Conservation (phyloP, 352 stramenopile genomes). For the Phytopythium kandeliae region DNA sequence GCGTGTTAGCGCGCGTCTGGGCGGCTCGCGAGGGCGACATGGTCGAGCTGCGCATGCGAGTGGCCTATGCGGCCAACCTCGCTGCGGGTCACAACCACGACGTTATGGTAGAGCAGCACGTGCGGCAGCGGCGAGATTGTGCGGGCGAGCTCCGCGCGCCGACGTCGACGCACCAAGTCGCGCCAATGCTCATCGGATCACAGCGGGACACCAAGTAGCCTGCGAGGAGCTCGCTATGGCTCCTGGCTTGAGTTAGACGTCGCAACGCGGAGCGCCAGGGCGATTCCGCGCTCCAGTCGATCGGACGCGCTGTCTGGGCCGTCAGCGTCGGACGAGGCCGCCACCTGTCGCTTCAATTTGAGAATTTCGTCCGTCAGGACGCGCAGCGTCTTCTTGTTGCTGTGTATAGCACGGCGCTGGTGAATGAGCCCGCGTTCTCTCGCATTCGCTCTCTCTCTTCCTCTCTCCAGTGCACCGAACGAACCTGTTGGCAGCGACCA, state of each 20-base stretch:
- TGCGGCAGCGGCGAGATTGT: neutral
- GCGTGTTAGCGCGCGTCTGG: slow-evolving; percentile 1
- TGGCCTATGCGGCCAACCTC: neutral
- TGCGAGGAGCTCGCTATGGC: neutral
- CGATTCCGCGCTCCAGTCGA: slow-evolving; percentile 5
- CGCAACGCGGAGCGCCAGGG: slow-evolving; percentile 1
- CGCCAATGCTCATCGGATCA: neutral
- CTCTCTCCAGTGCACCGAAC: neutral
- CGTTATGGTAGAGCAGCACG: neutral
- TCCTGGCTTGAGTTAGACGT: neutral
- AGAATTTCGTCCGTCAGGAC: slow-evolving; percentile 39
- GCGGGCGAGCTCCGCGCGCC: neutral
- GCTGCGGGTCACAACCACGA: neutral
- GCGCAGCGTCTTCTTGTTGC: slow-evolving; percentile 41
- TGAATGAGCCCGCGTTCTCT: too few species aligned
- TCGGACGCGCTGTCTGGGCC: neutral
- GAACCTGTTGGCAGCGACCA: slow-evolving; percentile 8
- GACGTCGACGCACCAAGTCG: neutral
- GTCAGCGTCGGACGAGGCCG: neutral
- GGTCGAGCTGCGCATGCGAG: slow-evolving; percentile 4
- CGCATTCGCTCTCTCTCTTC: neutral
- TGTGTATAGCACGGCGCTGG: slow-evolving; percentile 3
- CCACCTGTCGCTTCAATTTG: slow-evolving; percentile 30
- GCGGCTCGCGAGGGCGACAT: slow-evolving; percentile 2
- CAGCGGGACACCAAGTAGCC: neutral